These are phyloP conservation scores for Hymenoscyphus linearis DNA, from an alignment of 2,329 filamentous ascomycete species.

Conservation along the genomic window DNA sequence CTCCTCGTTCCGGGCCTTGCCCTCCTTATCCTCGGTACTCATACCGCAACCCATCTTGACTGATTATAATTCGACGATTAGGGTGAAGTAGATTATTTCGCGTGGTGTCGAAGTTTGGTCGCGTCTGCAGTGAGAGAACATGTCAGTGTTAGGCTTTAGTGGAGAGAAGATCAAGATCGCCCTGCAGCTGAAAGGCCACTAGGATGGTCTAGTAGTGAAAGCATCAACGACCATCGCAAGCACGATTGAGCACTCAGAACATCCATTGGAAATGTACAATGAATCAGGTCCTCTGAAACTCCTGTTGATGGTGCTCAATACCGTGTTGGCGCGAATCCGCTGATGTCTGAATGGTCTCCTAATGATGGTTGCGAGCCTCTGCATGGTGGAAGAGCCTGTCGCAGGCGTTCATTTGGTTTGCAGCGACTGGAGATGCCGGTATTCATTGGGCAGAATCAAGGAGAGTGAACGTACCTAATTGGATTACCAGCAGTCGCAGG, in stretches of 20 bases:
- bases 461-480: neutral
- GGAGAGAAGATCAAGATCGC: neutral
- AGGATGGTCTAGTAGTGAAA: neutral
- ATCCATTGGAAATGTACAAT: neutral
- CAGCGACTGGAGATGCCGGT: neutral
- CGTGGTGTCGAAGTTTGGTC: neutral
- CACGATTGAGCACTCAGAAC: neutral
- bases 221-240: neutral
- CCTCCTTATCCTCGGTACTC: constrained; percentile 99
- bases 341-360: neutral
- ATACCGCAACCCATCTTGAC: constrained; percentile 97
- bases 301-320: neutral
- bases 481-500: neutral
- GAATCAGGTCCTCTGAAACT: neutral
- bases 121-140: neutral
- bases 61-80: constrained; percentile 25
- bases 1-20: constrained; percentile 99
- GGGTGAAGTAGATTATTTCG: neutral
- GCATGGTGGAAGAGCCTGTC: neutral
- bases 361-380: neutral
- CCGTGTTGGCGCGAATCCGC: neutral
- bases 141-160: neutral
- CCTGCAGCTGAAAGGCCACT: neutral
- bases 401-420: neutral
- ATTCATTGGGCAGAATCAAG: neutral